Evolutionary conservation across 140 eudicot species (phyloP).

Genomic region (Anethum foeniculum): DNA sequence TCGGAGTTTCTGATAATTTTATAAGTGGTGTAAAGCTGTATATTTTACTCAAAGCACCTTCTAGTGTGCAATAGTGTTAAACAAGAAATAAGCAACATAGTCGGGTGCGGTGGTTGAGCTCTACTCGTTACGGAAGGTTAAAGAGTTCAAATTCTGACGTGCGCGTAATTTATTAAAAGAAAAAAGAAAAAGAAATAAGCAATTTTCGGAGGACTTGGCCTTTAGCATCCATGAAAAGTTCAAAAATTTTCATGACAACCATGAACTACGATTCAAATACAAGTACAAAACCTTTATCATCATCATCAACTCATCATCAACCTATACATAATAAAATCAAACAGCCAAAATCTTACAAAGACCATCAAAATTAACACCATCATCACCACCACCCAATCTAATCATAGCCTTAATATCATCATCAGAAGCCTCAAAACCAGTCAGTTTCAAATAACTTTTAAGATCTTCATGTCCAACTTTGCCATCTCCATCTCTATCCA

Average conservation of each 20-base stretch:
- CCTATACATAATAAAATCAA: background rate
- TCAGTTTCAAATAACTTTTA: constrained; percentile 23
- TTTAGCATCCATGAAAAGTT: background rate
- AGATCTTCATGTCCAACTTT: constrained; percentile 50
- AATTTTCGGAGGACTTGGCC: background rate
- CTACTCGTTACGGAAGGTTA: too few species aligned
- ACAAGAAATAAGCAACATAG: background rate
- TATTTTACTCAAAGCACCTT: background rate
- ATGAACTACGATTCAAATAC: background rate
- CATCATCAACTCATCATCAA: background rate
- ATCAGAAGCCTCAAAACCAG: constrained; percentile 44
- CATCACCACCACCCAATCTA: constrained; percentile 47
- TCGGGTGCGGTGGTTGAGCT: too few species aligned
- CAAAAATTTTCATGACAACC: background rate
- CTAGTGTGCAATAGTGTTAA: background rate
- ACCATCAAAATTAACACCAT: constrained; percentile 54
- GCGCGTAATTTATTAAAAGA: too few species aligned
- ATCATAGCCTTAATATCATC: constrained; percentile 68
- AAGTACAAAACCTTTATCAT: background rate
- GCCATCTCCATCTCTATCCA: constrained; percentile 64
- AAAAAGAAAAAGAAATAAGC: background rate
- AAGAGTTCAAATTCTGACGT: too few species aligned
- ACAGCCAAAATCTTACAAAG: constrained; percentile 38
- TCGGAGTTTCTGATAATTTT: too few species aligned
- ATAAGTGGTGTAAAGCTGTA: background rate